phyloP scores from a whole-genome alignment of 2,329 filamentous ascomycete species.

The Arthrobotrys musiformis region DNA sequence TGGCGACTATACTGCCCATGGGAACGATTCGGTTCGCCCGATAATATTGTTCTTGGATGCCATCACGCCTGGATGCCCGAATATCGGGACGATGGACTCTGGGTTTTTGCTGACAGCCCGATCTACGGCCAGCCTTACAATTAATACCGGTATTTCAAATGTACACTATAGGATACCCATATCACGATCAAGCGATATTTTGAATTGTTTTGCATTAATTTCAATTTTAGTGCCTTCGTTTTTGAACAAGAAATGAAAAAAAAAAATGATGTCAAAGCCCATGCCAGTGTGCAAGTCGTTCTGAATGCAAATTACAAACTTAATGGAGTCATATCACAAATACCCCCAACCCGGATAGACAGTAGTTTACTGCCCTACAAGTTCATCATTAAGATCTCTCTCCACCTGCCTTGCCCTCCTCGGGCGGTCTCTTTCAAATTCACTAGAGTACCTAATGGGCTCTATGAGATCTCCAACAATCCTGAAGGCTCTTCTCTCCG shows the following conservation, averaged over 20 bases:
- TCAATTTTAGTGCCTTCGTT: no score
- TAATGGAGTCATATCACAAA: neutral
- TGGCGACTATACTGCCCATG: neutral
- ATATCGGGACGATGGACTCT: neutral
- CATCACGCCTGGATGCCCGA: neutral
- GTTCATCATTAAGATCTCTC: conserved; percentile 42
- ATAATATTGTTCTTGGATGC: neutral
- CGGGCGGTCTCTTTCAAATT: conserved; percentile 23
- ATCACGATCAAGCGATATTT: neutral
- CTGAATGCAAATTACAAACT: neutral
- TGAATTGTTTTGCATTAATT: no score
- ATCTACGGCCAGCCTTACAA: neutral
- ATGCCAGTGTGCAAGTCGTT: neutral
- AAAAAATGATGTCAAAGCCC: no score
- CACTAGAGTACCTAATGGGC: conserved; percentile 3
- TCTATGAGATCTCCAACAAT: conserved; percentile 28
- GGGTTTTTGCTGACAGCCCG: neutral
- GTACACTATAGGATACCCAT: neutral
- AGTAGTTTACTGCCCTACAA: conserved; percentile 8
- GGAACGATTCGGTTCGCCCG: neutral
- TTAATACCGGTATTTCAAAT: neutral
- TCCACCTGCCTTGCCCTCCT: conserved; percentile 3
- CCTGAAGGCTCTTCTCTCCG: conserved; percentile 14
- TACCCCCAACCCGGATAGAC: no score
- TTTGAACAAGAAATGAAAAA: no score